A percentile compares a stretch with the other conserved stretches of the same genome.
Evolutionary conservation across 495 filamentous ascomycete genomes (phyloP).

Genomic region (Neurospora sp.): DNA sequence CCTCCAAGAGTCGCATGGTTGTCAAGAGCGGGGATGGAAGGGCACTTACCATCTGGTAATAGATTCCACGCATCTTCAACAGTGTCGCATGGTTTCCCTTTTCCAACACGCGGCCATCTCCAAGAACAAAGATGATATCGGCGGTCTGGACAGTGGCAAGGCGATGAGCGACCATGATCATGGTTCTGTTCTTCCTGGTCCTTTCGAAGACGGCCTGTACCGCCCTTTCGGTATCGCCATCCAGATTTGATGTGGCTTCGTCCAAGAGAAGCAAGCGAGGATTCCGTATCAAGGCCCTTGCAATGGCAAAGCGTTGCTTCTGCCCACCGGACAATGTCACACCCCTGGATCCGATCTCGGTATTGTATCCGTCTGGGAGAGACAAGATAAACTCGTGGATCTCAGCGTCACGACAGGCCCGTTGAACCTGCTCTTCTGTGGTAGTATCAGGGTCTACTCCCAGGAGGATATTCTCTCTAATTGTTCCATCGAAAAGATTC

Average conservation of each 20-base stretch:
- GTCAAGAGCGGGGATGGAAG: not conserved
- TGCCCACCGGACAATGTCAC: conserved; percentile 67
- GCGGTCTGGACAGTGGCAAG: conserved; percentile 48
- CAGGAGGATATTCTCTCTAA: conserved; percentile 51
- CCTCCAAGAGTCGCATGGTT: not conserved
- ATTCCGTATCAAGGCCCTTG: conserved; percentile 63
- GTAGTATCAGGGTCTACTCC: conserved; percentile 32
- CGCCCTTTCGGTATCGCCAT: conserved; percentile 62
- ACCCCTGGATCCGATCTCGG: conserved; percentile 53
- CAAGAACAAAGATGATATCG: conserved; percentile 47
- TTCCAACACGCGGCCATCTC: conserved; percentile 44
- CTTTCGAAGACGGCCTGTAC: conserved; percentile 63
- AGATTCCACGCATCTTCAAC: conserved; percentile 39
- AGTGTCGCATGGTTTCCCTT: conserved; percentile 39
- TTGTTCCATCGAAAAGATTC: conserved; percentile 48
- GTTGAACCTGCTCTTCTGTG: conserved; percentile 32
- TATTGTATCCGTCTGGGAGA: conserved; percentile 50
- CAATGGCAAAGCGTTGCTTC: conserved; percentile 65
- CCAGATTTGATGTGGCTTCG: conserved; percentile 68
- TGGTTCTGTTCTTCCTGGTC: conserved; percentile 53
- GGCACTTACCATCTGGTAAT: conserved; percentile 44
- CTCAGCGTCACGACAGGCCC: conserved; percentile 43
- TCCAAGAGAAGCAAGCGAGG: conserved; percentile 67
- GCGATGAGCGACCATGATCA: conserved; percentile 66
- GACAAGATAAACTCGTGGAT: conserved; percentile 50